These are phyloP conservation scores for Cercospora sp. DNA, from an alignment of 2,329 filamentous ascomycete genomes.

Conservation along the genomic window DNA sequence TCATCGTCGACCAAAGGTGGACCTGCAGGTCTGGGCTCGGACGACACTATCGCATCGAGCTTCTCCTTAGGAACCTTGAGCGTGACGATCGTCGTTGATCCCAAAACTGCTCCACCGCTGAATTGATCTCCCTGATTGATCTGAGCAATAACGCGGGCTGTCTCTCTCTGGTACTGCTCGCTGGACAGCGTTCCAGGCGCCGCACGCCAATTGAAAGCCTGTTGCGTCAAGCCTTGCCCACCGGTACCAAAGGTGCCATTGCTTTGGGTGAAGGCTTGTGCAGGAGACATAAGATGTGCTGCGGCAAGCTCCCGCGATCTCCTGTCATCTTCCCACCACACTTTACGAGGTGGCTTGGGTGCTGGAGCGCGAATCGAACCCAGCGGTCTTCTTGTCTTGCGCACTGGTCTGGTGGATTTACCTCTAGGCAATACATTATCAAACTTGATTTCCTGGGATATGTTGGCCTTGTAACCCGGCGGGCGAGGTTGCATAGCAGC, in stretches of 20 bases:
- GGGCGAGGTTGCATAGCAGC: slow-evolving; percentile 10
- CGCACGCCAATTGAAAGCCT: neutral
- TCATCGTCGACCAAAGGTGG: neutral
- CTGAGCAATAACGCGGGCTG: slow-evolving; percentile 6
- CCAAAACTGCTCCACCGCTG: neutral
- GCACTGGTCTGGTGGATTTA: slow-evolving; percentile 1
- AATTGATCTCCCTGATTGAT: neutral
- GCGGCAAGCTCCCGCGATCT: neutral
- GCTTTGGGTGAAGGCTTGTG: slow-evolving; percentile 13
- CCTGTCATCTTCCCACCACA: slow-evolving; percentile 16
- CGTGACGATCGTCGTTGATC: slow-evolving; percentile 10
- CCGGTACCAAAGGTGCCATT: slow-evolving; percentile 22
- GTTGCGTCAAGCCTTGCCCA: neutral
- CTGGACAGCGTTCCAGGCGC: slow-evolving; percentile 4
- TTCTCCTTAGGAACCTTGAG: slow-evolving; percentile 19
- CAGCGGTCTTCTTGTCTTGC: slow-evolving; percentile 16
- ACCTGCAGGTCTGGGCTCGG: slow-evolving; percentile 3
- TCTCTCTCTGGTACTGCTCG: slow-evolving; percentile 10
- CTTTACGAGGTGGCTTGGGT: slow-evolving; percentile 1
- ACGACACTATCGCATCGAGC: slow-evolving; percentile 13
- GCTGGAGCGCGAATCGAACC: slow-evolving; percentile 13
- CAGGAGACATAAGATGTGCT: slow-evolving; percentile 20
- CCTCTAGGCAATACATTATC: slow-evolving; percentile 3
- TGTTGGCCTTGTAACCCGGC: neutral
- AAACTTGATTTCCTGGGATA: neutral